Evolutionary conservation across 306 rosid genomes (phyloP), one percentile per base, ranked within the genome.

Genomic region (Rubus idaeus): DNA sequence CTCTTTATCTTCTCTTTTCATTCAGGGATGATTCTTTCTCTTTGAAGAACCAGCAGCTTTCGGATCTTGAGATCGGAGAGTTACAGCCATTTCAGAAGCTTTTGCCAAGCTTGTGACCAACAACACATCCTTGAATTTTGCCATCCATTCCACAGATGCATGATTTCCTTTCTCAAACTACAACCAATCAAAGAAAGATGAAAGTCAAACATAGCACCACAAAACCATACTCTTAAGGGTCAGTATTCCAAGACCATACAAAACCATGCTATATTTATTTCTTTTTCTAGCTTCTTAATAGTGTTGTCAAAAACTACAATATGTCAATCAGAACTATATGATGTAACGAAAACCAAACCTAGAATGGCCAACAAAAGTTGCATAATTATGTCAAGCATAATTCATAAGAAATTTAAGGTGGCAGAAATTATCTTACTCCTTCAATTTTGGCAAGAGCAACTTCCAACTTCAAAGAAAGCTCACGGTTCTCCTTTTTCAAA

Each of bases 391-490:
- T 35, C 16, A 10, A 50, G 11, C 37, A 39, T 57, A 52, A 40
- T 40, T 40, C 37, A n/a, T n/a, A 53, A 5, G 35, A 55, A n/a
- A 52, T 53, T 52, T 44, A 58, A 57, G 53, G 69, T 44, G 49
- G 57, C 74, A 67, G 42, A 60, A 23, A 4, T 14, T 26, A 49
- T 23, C 91, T 73, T 91, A 94, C 98, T 82, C 83, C 86, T 88
- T 90, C 94, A 75, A 85, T 44, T 86, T 88, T 91, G 42, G 83
- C 83, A 45, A 81, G 81, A 72, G 91, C 90, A 72, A 50, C 76
- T 82, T 84, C 88, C 65, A 90, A 73, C 82, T 91, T 85, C 68
- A 40, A 77, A 44, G 78, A 26, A 67, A 91, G 91, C 83, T 71
- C 74, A 9, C 3, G 70, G 73, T 87, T 89, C 76, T 88, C 91